phyloP scores from a whole-genome alignment of 495 filamentous ascomycete genomes.

The Podospora comata region DNA sequence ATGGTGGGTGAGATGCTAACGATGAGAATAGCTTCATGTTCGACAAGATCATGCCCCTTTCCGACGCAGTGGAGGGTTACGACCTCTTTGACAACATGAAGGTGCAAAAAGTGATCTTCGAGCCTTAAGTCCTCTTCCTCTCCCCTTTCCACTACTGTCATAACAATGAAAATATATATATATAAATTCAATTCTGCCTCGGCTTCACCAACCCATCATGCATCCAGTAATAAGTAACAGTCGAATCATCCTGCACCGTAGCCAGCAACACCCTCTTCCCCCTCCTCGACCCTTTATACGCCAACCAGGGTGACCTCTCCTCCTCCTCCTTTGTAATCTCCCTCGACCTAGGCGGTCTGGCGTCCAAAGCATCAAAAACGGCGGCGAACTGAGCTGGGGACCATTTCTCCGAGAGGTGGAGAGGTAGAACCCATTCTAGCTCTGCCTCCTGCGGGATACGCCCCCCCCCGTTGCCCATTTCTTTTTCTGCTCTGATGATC shows the following conservation, averaged over 20 bases:
- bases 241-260: constrained; percentile 83
- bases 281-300: constrained; percentile 45
- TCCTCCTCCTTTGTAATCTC: constrained; percentile 16
- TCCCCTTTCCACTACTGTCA: not conserved
- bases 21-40: constrained; percentile 71
- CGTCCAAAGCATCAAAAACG: constrained; percentile 72
- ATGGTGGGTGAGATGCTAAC: constrained; percentile 17
- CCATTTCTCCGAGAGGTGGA: constrained; percentile 78
- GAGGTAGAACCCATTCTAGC: constrained; percentile 84
- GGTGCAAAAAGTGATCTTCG: constrained; percentile 79
- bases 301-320: constrained; percentile 28
- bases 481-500: constrained; percentile 59
- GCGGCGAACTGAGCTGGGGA: constrained; percentile 68
- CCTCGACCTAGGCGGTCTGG: constrained; percentile 40
- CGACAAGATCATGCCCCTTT: constrained; percentile 87
- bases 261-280: constrained; percentile 77
- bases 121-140: constrained; percentile 26
- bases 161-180: not conserved
- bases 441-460: constrained; percentile 50
- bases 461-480: constrained; percentile 23
- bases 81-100: constrained; percentile 91
- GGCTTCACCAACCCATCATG: constrained; percentile 97
- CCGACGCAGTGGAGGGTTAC: constrained; percentile 81
- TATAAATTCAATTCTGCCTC: constrained; percentile 68
- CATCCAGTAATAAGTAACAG: constrained; percentile 90